phyloP scores from a whole-genome alignment of 169 alveolate genomes.

The Cryptosporidium baileyi region DNA sequence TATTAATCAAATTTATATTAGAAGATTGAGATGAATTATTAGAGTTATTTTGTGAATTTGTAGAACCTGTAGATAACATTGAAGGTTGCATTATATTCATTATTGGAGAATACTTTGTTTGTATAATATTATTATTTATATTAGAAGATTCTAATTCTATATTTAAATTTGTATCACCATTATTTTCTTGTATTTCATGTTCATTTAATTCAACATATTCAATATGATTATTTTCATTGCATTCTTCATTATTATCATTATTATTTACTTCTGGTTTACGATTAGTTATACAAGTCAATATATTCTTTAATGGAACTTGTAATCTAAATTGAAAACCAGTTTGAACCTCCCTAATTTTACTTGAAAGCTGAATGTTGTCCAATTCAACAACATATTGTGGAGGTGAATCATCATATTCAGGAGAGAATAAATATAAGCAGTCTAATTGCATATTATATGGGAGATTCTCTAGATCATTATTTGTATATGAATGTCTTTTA shows the following conservation, averaged over 20 bases:
- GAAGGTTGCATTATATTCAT: background rate
- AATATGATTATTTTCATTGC: too few relatives aligned
- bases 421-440: conserved; percentile 45
- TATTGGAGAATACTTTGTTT: background rate
- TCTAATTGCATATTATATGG: conserved; percentile 47
- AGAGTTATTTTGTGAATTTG: background rate
- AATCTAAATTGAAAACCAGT: conserved; percentile 52
- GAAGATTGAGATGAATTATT: background rate
- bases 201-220: too few relatives aligned
- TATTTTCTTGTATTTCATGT: too few relatives aligned
- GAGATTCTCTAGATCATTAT: background rate
- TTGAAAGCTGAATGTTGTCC: conserved; percentile 57
- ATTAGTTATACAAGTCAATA: background rate
- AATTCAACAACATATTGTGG: conserved; percentile 45
- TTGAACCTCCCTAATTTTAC: conserved; percentile 56
- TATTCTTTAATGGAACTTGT: conserved; percentile 51
- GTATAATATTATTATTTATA: too few relatives aligned
- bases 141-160: too few relatives aligned
- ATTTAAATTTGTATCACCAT: too few relatives aligned
- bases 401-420: conserved; percentile 55
- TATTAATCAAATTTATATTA: background rate
- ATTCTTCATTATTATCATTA: background rate
- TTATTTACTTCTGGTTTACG: background rate
- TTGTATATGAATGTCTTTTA: background rate
- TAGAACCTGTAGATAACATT: background rate